Conservation (phyloP, 345 rosid species). For the Citrus mangshanensis region DNA sequence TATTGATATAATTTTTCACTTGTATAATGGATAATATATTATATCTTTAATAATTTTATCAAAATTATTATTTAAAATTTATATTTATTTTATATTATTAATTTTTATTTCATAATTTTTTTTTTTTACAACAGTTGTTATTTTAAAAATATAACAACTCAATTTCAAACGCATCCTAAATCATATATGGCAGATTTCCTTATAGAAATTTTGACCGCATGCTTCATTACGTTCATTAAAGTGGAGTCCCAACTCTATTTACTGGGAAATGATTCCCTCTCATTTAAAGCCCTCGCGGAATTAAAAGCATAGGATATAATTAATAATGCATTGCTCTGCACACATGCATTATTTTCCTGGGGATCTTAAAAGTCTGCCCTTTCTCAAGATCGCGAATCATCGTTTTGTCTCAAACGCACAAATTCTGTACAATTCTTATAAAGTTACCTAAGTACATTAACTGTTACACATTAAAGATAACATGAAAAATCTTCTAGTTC, state of each 20-base stretch:
- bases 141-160: too few species aligned
- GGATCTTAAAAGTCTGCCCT: not conserved
- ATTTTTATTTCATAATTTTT: too few species aligned
- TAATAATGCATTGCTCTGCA: not conserved
- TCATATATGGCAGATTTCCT: not conserved
- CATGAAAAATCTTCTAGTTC: too few species aligned
- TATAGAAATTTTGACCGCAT: not conserved
- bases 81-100: too few species aligned
- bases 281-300: not conserved
- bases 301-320: not conserved
- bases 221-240: not conserved
- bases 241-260: not conserved
- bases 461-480: too few species aligned
- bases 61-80: too few species aligned
- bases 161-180: too few species aligned
- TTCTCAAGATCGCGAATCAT: not conserved
- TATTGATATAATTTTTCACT: too few species aligned
- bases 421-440: too few species aligned
- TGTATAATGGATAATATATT: too few species aligned
- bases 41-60: too few species aligned
- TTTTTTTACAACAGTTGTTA: accelerated
- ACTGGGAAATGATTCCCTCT: not conserved
- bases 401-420: not conserved
- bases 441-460: too few species aligned
- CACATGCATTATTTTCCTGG: not conserved